Evolutionary conservation across 768 basidiomycete species (phyloP).

Genomic region (Hypsizygus marmoreus): DNA sequence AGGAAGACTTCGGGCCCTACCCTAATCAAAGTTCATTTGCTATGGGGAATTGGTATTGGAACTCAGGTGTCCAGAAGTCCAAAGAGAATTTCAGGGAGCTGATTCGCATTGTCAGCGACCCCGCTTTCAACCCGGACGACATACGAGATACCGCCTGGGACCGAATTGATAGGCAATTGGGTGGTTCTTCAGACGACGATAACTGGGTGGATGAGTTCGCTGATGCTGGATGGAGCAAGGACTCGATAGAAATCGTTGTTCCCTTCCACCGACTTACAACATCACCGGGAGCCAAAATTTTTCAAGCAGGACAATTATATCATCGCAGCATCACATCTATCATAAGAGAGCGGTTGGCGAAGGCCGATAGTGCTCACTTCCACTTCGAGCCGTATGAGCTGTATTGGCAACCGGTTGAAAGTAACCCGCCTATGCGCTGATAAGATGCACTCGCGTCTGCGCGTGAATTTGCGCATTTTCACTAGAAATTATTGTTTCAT

Average conservation of each 20-base stretch:
- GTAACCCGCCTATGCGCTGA: constrained; percentile 23
- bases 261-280: constrained; percentile 1
- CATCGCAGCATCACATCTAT: too few relatives aligned
- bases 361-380: background rate
- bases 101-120: constrained; percentile 15
- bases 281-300: too few relatives aligned
- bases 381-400: too few relatives aligned
- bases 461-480: too few relatives aligned
- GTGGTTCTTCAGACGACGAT: too few relatives aligned
- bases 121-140: constrained; percentile 8
- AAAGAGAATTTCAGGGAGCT: constrained; percentile 11
- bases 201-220: background rate
- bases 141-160: background rate
- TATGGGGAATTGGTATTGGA: constrained; percentile 22
- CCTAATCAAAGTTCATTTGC: too few relatives aligned
- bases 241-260: background rate
- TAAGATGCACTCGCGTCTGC: constrained; percentile 19
- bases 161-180: background rate
- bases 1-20: too few relatives aligned
- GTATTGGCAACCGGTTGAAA: too few relatives aligned
- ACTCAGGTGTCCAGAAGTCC: constrained; percentile 17
- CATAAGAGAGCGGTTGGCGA: too few relatives aligned
- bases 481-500: too few relatives aligned
- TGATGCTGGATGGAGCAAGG: background rate
- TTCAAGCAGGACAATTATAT: too few relatives aligned